Base-by-base conservation (phyloP, 2,329 filamentous ascomycete genomes). In the Penicillium janthinellum region DNA sequence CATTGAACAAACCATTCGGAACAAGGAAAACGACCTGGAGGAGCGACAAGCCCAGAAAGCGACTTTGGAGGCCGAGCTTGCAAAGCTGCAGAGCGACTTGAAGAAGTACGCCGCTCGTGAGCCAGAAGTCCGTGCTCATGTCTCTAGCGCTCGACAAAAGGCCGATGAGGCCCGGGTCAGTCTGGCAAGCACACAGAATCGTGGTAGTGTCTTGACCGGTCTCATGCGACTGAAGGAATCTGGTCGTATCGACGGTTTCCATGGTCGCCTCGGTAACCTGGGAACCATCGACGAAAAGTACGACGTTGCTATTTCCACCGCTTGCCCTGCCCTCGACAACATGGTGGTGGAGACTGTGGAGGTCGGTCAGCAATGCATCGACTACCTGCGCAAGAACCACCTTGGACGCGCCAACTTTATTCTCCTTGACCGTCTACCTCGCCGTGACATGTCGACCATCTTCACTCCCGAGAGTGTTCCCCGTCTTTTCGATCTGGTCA, bases 301-400 rank as follows among this genome's bases (percentile, higher is more conserved):
- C 75, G 95, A 99, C 71, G 87, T 99, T 45, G 95, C 95, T n/a
- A 96, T 99, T 61, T 99, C 96, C 0, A 99, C 95, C 0, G 96
- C 95, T 11, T 98, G 95, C 67, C 88, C 91, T 48, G 85, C 90
- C 2, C 85, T 99, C 10, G 92, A 99, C 76, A 96, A 98, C 72
- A 93, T 99, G 77, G 94, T 99, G 10, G 96, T 96, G 0, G 95
- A 98, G 70, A 93, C 91, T 0, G 94, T 98, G 14, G 95, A 98
- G 70, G 91, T 92, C 59, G 95, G 93, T 64, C 95, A 99, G 76
- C 93, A 98, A 74, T 99, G 96, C 76, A 98, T 99, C 64, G 95
- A 98, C 72, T 95, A 99, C 71, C 84, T 99, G 12, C 88, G 95
- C 57, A 99, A 98, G 82, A 99, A 96, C 70, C 97, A 97, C 67